phyloP scores from a whole-genome alignment of 768 basidiomycete genomes.

The Coprinellus micaceus region DNA sequence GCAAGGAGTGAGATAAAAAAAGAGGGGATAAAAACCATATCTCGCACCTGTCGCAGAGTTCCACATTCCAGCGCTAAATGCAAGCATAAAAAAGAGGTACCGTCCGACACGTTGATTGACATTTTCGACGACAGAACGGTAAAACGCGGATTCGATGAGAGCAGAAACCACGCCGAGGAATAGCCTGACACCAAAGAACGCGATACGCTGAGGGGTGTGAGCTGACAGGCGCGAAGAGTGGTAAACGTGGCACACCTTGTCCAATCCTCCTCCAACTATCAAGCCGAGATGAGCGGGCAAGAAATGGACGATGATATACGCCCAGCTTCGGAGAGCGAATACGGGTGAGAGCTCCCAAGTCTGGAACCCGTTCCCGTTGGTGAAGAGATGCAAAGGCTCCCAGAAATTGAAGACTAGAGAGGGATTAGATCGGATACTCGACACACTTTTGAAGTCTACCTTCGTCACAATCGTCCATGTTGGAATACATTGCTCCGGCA shows the following conservation, averaged over 20 bases:
- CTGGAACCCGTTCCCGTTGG: conserved; percentile 86
- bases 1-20: conserved; percentile 8
- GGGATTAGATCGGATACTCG: not conserved
- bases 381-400: conserved; percentile 94
- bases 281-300: conserved; percentile 57
- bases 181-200: conserved; percentile 88
- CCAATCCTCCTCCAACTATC: conserved; percentile 46
- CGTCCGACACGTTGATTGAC: conserved; percentile 88
- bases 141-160: conserved; percentile 78
- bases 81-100: conserved; percentile 86
- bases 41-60: conserved; percentile 74
- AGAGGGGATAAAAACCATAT: not conserved
- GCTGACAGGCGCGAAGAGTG: conserved; percentile 3
- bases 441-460: conserved; percentile 40
- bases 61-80: conserved; percentile 94
- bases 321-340: conserved; percentile 93
- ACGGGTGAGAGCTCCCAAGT: conserved; percentile 95
- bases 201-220: conserved; percentile 54
- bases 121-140: conserved; percentile 72
- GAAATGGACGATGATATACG: conserved; percentile 84
- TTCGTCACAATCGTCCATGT: conserved; percentile 96
- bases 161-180: conserved; percentile 70
- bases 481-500: conserved; percentile 88
- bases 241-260: conserved; percentile 50
- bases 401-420: conserved; percentile 93